Percentiles rank a stretch among this genome's conserved stretches.
These are phyloP conservation scores for Tetraselmis striata DNA, from an alignment of 139 green algal genomes.

Conservation along the genomic window DNA sequence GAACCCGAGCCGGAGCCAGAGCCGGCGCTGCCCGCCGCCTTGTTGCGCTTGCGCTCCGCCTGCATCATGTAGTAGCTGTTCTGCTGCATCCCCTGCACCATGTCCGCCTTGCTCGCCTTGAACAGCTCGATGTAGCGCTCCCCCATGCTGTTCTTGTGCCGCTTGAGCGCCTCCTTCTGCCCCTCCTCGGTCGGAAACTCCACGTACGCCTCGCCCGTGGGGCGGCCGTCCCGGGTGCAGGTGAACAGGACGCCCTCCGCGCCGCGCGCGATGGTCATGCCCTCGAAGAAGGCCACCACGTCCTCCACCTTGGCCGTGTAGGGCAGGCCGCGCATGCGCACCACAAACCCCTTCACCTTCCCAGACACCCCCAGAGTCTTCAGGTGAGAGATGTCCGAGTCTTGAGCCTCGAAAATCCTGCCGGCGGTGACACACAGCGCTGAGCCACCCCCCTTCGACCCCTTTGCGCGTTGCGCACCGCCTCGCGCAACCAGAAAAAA, in stretches of 20 bases:
- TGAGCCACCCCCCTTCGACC: no score
- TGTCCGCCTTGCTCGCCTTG: constrained; percentile 53
- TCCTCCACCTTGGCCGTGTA: constrained; percentile 64
- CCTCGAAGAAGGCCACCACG: constrained; percentile 57
- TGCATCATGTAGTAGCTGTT: constrained; percentile 4
- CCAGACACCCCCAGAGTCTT: constrained; percentile 18
- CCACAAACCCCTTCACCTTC: constrained; percentile 38
- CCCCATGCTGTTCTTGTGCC: constrained; percentile 63
- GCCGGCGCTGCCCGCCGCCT: not conserved
- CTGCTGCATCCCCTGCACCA: constrained; percentile 34
- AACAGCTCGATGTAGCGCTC: constrained; percentile 76
- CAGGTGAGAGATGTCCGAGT: constrained; percentile 42
- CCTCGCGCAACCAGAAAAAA: not conserved
- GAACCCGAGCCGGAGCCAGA: not conserved
- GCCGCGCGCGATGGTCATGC: constrained; percentile 42
- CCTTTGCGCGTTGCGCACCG: no score
- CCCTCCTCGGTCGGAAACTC: constrained; percentile 54
- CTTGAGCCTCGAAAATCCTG: constrained; percentile 60
- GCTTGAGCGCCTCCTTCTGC: constrained; percentile 47
- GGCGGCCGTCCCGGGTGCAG: constrained; percentile 52
- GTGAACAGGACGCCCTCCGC: constrained; percentile 67
- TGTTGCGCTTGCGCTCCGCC: not conserved
- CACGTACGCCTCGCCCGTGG: constrained; percentile 81
- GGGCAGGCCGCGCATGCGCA: constrained; percentile 76
- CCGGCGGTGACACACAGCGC: not conserved